Conservation (phyloP, 768 basidiomycete species). For the Russula earlei region DNA sequence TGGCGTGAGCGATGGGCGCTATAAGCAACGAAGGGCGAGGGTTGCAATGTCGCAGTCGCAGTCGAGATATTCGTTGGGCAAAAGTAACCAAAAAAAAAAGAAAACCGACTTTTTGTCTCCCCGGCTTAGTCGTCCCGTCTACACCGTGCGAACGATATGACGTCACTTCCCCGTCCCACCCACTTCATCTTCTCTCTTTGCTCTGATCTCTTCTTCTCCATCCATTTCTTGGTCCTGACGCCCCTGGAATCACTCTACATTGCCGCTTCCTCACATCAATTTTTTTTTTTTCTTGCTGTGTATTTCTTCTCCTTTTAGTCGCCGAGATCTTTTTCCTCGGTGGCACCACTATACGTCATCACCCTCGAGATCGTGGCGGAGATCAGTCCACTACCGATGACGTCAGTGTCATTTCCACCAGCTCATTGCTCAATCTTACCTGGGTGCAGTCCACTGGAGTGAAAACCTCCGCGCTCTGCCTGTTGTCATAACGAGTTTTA, state of each 20-base stretch:
- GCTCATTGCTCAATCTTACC: constrained; percentile 40
- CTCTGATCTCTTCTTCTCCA: not conserved
- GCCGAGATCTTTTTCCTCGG: not conserved
- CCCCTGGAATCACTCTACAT: too few relatives aligned
- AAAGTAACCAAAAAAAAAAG: too few relatives aligned
- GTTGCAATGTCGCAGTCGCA: not conserved
- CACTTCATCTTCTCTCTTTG: not conserved
- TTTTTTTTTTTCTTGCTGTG: not conserved
- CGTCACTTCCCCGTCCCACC: constrained; percentile 2
- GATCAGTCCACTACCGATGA: constrained; percentile 20
- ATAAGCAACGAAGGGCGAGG: too few relatives aligned
- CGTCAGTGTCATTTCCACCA: constrained; percentile 11
- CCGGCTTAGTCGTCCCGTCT: not conserved
- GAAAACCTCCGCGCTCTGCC: constrained; percentile 58
- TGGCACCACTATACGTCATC: constrained; percentile 10
- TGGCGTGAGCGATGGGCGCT: too few relatives aligned
- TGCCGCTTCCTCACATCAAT: not conserved
- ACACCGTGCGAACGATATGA: constrained; percentile 15
- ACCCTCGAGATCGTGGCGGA: constrained; percentile 19
- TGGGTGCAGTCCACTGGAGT: constrained; percentile 77
- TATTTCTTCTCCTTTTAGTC: too few relatives aligned
- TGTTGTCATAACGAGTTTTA: not conserved
- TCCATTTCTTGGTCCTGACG: too few relatives aligned
- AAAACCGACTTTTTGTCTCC: too few relatives aligned
- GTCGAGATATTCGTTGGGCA: not conserved